phyloP scores from a whole-genome alignment of 192 early-diverging fungal genomes.

The Mortierella claussenii region DNA sequence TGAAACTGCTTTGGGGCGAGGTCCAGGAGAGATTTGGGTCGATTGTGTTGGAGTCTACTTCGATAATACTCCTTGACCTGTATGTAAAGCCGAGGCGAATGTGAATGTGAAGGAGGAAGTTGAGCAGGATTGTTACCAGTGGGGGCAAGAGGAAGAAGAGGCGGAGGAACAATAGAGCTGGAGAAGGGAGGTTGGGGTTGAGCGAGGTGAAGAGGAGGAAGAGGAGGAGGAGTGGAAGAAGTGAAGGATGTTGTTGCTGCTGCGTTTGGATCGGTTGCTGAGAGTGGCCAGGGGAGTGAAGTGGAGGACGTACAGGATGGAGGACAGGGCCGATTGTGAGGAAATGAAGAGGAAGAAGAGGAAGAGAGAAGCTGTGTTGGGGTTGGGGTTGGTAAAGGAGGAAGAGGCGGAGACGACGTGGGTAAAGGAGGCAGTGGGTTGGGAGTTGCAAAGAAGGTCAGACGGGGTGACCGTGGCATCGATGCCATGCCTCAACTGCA shows the following conservation, averaged over 20 bases:
- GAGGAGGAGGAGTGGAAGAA: slow-evolving; percentile 3
- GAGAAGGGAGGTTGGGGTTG: slow-evolving; percentile 1
- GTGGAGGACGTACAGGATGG: slow-evolving; percentile 6
- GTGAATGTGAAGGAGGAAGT: neutral
- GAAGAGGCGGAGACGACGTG: too few relatives aligned
- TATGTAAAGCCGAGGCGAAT: neutral
- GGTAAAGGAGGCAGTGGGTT: neutral
- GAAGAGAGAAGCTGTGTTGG: slow-evolving; percentile 1
- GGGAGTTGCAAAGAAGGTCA: too few relatives aligned
- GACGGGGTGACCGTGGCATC: too few relatives aligned
- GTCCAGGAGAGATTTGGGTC: slow-evolving; percentile 8
- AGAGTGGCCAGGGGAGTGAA: neutral
- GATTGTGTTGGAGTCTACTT: neutral
- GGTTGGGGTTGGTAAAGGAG: too few relatives aligned
- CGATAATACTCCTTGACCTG: slow-evolving; percentile 4
- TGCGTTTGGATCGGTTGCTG: neutral
- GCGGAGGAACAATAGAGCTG: neutral
- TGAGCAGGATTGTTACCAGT: neutral
- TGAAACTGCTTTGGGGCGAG: slow-evolving; percentile 12
- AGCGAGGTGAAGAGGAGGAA: neutral
- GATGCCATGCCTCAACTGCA: neutral
- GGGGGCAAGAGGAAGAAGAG: neutral
- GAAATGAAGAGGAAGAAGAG: neutral
- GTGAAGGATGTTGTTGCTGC: neutral
- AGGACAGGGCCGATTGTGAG: too few relatives aligned